A percentile compares a stretch with the other conserved stretches of the same genome.
Conservation (phyloP, 2,329 filamentous ascomycete genomes). For the Alternaria gansuensis region DNA sequence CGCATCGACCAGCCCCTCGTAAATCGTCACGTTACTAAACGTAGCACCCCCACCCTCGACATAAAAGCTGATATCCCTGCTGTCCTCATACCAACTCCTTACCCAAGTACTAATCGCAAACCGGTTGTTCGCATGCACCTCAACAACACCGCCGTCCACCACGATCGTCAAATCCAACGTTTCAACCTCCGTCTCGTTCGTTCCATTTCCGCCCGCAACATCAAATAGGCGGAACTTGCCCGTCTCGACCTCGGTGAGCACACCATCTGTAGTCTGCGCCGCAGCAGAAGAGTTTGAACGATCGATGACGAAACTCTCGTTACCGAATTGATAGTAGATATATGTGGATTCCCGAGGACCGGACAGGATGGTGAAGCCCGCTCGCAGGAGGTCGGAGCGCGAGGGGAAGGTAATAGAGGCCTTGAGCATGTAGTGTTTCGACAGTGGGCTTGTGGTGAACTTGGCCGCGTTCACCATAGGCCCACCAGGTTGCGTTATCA, state of each 20-base stretch:
- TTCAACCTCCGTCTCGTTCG: constrained; percentile 46
- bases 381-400: constrained; percentile 50
- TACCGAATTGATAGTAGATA: constrained; percentile 59
- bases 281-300: constrained; percentile 56
- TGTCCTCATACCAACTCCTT: constrained; percentile 46
- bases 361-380: constrained; percentile 55
- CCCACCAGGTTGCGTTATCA: constrained; percentile 26
- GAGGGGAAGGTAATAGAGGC: constrained; percentile 53
- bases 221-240: constrained; percentile 56
- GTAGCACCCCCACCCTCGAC: constrained; percentile 28
- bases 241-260: constrained; percentile 51
- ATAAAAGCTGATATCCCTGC: constrained; percentile 33
- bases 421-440: constrained; percentile 55
- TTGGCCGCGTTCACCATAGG: constrained; percentile 16
- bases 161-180: constrained; percentile 54
- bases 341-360: constrained; percentile 54
- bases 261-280: constrained; percentile 52
- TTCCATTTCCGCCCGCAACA: constrained; percentile 31
- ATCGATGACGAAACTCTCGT: constrained; percentile 56
- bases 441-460: constrained; percentile 35
- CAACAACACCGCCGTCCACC: constrained; percentile 49
- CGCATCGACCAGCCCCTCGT: constrained; percentile 32
- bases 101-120: constrained; percentile 58
- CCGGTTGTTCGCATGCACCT: constrained; percentile 56
- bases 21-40: constrained; percentile 37